A percentile compares a stretch with the other conserved stretches of the same genome.
Evolutionary conservation across 225 moss, liverwort and hornwort species (phyloP).

Genomic region (Pseudisothecium myosuroides): DNA sequence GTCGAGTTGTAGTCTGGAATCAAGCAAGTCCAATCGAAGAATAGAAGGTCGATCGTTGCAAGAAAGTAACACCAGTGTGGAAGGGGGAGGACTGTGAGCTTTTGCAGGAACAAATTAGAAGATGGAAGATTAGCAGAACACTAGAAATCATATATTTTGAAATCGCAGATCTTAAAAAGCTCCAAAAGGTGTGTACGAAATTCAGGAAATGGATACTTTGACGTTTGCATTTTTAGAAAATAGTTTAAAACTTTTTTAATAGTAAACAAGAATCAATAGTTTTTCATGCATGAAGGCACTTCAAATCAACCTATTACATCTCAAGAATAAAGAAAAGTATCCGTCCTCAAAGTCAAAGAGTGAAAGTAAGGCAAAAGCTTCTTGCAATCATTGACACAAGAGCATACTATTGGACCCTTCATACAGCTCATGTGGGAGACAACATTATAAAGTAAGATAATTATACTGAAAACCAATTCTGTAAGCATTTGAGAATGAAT

Average conservation of each 20-base stretch:
- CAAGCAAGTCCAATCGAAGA: neutral
- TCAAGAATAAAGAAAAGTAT: neutral
- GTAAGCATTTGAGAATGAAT: neutral
- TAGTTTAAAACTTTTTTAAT: neutral
- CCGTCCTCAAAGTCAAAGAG: fast-evolving
- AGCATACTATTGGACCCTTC: neutral
- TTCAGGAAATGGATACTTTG: neutral
- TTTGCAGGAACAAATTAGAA: neutral
- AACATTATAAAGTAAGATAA: neutral
- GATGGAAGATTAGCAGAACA: neutral
- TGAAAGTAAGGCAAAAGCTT: neutral
- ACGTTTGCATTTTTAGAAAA: neutral
- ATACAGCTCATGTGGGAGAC: fast-evolving
- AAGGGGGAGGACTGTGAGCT: neutral
- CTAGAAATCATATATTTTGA: neutral
- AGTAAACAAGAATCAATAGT: neutral
- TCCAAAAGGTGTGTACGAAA: neutral
- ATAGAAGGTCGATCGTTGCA: neutral
- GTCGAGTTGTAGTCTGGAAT: too few relatives aligned
- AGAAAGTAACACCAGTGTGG: too few relatives aligned
- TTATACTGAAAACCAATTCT: neutral
- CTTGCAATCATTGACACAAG: too few relatives aligned
- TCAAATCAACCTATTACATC: neutral
- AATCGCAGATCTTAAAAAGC: neutral
- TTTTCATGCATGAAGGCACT: neutral